Percentiles rank a stretch among this genome's conserved stretches.
Conservation (phyloP, 352 stramenopile genomes). For the Pythium rhizo-oryzae region DNA sequence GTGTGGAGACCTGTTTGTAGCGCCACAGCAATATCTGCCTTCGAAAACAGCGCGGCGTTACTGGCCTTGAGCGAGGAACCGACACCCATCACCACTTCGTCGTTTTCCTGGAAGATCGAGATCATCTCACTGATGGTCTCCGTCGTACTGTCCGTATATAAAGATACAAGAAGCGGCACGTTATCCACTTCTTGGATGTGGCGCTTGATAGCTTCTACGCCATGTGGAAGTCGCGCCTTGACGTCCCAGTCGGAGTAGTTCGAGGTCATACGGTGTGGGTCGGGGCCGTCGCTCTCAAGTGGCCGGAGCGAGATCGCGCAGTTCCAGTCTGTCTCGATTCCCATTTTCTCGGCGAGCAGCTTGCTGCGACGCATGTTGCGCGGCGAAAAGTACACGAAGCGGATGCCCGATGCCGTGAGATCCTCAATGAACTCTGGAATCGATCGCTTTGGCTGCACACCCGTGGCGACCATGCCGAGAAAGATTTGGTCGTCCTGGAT, state of each 20-base stretch:
- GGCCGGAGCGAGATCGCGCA: slow-evolving; percentile 97
- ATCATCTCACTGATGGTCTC: slow-evolving; percentile 95
- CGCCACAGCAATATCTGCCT: slow-evolving; percentile 70
- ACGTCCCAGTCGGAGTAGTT: slow-evolving; percentile 98
- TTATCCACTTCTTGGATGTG: slow-evolving; percentile 99
- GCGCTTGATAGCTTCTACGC: slow-evolving; percentile 93
- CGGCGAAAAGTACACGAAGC: slow-evolving; percentile 99
- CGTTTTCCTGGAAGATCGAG: slow-evolving; percentile 83
- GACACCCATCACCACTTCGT: slow-evolving; percentile 86
- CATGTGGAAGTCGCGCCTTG: slow-evolving; percentile 96
- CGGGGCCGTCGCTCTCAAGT: slow-evolving; percentile 90
- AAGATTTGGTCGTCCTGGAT: slow-evolving; percentile 97
- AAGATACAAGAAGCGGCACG: slow-evolving; percentile 96
- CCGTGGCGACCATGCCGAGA: slow-evolving; percentile 95
- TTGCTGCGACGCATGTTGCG: slow-evolving; percentile 98
- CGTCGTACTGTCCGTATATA: slow-evolving; percentile 98
- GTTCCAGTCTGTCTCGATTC: slow-evolving; percentile 99
- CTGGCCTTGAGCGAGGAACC: slow-evolving; percentile 75
- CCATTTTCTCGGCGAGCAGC: slow-evolving; percentile 97
- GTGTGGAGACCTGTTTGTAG: slow-evolving; percentile 67
- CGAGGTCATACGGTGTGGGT: slow-evolving; percentile 96
- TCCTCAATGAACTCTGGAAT: slow-evolving; percentile 96
- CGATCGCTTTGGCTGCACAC: slow-evolving; percentile 93
- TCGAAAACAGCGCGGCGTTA: slow-evolving; percentile 79
- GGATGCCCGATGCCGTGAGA: slow-evolving; percentile 93